Percentiles rank a stretch among this genome's conserved stretches.
Evolutionary conservation across 257 asterid genomes (phyloP).

Genomic region (Buddleja alternifolia): DNA sequence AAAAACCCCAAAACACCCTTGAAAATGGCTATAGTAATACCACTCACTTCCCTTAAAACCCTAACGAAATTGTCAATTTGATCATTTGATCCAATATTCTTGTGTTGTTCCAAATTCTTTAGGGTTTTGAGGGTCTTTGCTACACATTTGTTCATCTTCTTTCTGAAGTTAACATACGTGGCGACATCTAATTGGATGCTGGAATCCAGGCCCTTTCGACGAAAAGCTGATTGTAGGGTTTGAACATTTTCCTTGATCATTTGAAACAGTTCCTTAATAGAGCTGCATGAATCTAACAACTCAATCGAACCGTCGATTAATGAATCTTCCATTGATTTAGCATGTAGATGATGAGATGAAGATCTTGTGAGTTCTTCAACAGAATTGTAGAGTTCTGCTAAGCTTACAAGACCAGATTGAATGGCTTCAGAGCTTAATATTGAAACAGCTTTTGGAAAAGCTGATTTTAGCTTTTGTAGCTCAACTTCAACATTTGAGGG

Average conservation of each 20-base stretch:
- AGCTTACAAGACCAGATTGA: conserved; percentile 35
- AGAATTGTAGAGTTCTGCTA: conserved; percentile 41
- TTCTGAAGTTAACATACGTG: conserved; percentile 34
- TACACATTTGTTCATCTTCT: conserved; percentile 42
- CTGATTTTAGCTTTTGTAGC: conserved; percentile 33
- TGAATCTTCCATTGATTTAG: conserved; percentile 36
- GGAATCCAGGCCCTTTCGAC: conserved; percentile 52
- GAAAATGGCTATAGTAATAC: conserved; percentile 36
- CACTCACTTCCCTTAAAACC: conserved; percentile 42
- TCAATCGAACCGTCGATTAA: conserved; percentile 38
- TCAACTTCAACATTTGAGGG: conserved; percentile 31
- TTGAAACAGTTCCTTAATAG: conserved; percentile 39
- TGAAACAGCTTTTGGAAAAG: conserved; percentile 13
- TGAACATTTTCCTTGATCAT: conserved; percentile 52
- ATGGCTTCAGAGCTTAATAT: conserved; percentile 32
- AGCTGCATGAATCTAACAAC: conserved; percentile 50
- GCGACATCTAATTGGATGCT: conserved; percentile 30
- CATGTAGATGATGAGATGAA: conserved; percentile 25
- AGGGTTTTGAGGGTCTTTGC: conserved; percentile 42
- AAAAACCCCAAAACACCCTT: conserved; percentile 46
- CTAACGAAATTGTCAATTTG: neutral
- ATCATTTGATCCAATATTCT: neutral
- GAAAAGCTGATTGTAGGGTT: conserved; percentile 51
- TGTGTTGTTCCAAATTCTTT: conserved; percentile 35
- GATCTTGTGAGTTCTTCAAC: conserved; percentile 24